Conservation (phyloP, 2,329 filamentous ascomycete species). For the Fusarium tjaetaba region DNA sequence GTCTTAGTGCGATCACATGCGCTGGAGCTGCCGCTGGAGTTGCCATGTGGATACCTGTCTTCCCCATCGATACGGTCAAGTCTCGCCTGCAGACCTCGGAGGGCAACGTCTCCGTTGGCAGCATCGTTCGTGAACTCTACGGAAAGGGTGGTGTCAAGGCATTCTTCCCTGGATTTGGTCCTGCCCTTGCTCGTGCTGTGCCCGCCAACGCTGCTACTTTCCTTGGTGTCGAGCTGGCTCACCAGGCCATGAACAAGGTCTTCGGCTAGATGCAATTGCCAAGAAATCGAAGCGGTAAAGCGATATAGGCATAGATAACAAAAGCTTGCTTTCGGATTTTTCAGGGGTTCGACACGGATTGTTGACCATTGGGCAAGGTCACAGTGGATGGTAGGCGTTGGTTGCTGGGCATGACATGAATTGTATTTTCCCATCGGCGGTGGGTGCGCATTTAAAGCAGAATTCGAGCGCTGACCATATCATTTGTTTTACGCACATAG, state of each 20-base stretch:
- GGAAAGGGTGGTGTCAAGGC: constrained; percentile 83
- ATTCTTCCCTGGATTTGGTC: constrained; percentile 97
- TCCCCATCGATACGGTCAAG: constrained; percentile 98
- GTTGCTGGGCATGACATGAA: constrained; percentile 20
- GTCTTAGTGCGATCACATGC: constrained; percentile 81
- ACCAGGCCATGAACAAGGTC: constrained; percentile 81
- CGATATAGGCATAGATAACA: not conserved
- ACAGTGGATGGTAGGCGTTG: constrained; percentile 30
- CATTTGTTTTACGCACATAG: constrained; percentile 20
- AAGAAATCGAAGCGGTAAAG: not conserved
- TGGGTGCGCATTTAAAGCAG: constrained; percentile 17
- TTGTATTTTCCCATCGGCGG: constrained; percentile 12
- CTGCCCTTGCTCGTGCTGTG: constrained; percentile 90
- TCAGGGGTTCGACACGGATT: not conserved
- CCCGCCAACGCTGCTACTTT: constrained; percentile 98
- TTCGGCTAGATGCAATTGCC: constrained; percentile 58
- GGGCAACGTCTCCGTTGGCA: constrained; percentile 81
- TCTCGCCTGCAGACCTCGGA: constrained; percentile 90
- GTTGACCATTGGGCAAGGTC: not conserved
- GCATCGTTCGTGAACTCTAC: constrained; percentile 86
- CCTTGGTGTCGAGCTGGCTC: constrained; percentile 83
- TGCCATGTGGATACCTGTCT: constrained; percentile 99
- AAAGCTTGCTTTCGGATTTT: constrained; percentile 25
- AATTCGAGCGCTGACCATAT: constrained; percentile 24
- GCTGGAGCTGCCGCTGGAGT: constrained; percentile 92